Percentiles rank a stretch among this genome's conserved stretches.
Evolutionary conservation across 169 alveolate genomes (phyloP).

Genomic region (Plasmodium gaboni): DNA sequence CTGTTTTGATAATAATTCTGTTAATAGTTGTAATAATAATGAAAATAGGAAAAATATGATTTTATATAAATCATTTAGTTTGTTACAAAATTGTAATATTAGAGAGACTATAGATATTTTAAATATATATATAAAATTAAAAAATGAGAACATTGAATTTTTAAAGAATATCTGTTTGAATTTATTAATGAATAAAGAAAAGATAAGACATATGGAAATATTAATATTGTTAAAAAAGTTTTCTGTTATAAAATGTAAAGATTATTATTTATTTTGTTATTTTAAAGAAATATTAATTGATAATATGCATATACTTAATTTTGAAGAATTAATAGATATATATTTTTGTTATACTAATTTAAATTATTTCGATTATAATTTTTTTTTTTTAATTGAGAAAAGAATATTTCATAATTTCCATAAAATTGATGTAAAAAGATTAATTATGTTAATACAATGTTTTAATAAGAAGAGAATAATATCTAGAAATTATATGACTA

Average conservation of each 20-base stretch:
- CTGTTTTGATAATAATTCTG: too few species aligned
- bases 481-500: constrained; percentile 69
- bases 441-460: constrained; percentile 63
- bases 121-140: constrained; percentile 55
- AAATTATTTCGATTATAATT: constrained; percentile 75
- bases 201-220: constrained; percentile 56
- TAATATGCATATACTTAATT: constrained; percentile 43
- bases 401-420: constrained; percentile 66
- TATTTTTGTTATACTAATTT: constrained; percentile 66
- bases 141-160: constrained; percentile 56
- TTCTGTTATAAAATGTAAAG: constrained; percentile 75
- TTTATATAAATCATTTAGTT: constrained; percentile 40
- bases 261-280: constrained; percentile 71
- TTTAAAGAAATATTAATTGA: constrained; percentile 64
- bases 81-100: constrained; percentile 33
- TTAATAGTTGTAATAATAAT: background rate
- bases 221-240: constrained; percentile 51
- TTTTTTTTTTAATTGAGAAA: constrained; percentile 76
- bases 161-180: constrained; percentile 45
- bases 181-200: constrained; percentile 70
- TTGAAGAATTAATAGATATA: constrained; percentile 55
- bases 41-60: constrained; percentile 8
- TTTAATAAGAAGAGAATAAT: constrained; percentile 67
- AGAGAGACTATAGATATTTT: constrained; percentile 41
- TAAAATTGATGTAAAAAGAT: constrained; percentile 40